Base-by-base conservation (phyloP, 225 moss, liverwort and hornwort genomes). In the Rhytidiadelphus loreus region DNA sequence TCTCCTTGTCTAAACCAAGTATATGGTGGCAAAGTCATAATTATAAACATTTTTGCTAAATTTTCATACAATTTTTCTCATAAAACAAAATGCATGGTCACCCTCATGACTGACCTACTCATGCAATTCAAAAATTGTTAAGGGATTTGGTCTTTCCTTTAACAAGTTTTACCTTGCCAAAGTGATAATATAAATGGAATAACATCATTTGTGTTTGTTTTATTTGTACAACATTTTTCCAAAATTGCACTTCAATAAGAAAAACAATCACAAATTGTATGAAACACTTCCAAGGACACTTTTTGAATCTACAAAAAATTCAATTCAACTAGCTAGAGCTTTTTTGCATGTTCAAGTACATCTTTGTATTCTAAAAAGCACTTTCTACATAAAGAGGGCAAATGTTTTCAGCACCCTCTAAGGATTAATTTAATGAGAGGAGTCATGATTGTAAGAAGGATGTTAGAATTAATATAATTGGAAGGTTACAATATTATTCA, bases 181-280 rank as follows among this genome's bases (percentile, higher is more conserved):
- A 41, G 1, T 70, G 2, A 70, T 41, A 14, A 25, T 70, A 39
- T 69, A 69, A 23, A 69, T 69, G 3, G 24, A 69, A 69, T 13
- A 39, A 13, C 8, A 69, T 8, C 4, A 39, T 68, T 68, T 68
- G 7, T n/a, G 12, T 68, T 4, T n/a, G 2, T n/a, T n/a, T 7
- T n/a, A 3, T 66, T 1, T 5, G 6, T 22, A n/a, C 7, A 2
- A 1, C 12, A n/a, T 37, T n/a, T 22, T 66, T 0, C n/a, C 6
- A 37, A 35, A 66, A 37, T n/a, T 35, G 12, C 12, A 22, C 0
- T n/a, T 1, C 13, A 68, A n/a, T 2, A 2, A 68, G 23, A 4
- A n/a, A 68, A 68, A 22, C 23, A 68, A n/a, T 68, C n/a, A 23
- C 7, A 68, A n/a, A 68, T 68, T 68, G 12, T n/a, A n/a, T 22